These are phyloP conservation scores for Penicillium sp. DNA, from an alignment of 2,329 filamentous ascomycete genomes.

Conservation along the genomic window DNA sequence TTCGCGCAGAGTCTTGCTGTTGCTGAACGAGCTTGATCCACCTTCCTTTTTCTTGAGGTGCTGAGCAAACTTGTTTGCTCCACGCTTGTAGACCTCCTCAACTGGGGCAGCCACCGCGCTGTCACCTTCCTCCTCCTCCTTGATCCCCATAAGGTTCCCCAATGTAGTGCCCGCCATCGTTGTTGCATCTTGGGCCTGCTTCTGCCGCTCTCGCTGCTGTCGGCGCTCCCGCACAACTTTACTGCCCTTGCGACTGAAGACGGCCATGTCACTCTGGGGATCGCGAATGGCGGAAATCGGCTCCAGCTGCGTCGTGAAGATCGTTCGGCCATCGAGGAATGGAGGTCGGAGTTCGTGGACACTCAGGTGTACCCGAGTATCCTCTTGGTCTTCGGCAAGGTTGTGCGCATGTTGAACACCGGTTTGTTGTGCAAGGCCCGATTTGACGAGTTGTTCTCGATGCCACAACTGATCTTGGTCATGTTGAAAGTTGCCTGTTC, in stretches of 20 bases:
- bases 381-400: conserved; percentile 73
- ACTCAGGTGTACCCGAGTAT: conserved; percentile 82
- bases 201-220: conserved; percentile 89
- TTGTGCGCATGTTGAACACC: conserved; percentile 75
- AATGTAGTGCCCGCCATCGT: conserved; percentile 88
- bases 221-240: conserved; percentile 87
- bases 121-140: conserved; percentile 77
- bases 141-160: conserved; percentile 93
- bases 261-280: conserved; percentile 96
- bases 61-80: conserved; percentile 78
- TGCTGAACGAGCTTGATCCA: conserved; percentile 84
- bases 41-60: conserved; percentile 86
- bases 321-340: conserved; percentile 89
- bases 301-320: conserved; percentile 97
- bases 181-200: conserved; percentile 92
- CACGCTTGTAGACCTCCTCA: conserved; percentile 65
- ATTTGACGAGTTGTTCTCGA: conserved; percentile 96
- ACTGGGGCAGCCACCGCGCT: conserved; percentile 77
- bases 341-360: conserved; percentile 93
- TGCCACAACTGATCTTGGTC: conserved; percentile 94
- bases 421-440: conserved; percentile 89
- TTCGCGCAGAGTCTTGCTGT: conserved; percentile 85
- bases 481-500: conserved; percentile 40
- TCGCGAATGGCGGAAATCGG: conserved; percentile 92
- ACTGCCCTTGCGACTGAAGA: conserved; percentile 94